Evolutionary conservation across 768 basidiomycete species (phyloP), one percentile per base, ranked within the genome.

Genomic region (Clitopilus passeckerianus): DNA sequence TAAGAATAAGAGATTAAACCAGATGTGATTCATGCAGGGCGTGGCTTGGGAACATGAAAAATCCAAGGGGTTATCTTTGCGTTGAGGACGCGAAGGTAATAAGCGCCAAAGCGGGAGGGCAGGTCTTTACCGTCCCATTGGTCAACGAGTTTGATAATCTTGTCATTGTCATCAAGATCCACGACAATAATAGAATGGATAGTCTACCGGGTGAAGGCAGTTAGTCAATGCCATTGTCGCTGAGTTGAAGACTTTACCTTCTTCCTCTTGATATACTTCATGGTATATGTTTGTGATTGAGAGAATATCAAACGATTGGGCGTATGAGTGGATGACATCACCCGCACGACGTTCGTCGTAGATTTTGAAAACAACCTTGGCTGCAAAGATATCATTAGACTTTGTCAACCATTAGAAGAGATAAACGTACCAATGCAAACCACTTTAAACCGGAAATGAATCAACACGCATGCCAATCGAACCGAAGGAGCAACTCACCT

Each of bases 81-180:
- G 63, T 80, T 82, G 34, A 80, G 43, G 34, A 74, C 71, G 46
- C 86, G 79, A 55, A 87, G 69, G 34, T 78, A 68, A 35, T 76
- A 67, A 10, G 79, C 71, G 22, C 81, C 83, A 66, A 76, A 82
- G 60, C 76, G 70, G 0, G 73, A 75, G 16, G 85, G 81, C 22
- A 80, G 71, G 16, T 81, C 78, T 46, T 80, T 74, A 23, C 87
- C 87, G 41, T 78, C 69, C 82, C 86, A 85, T 63, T 84, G 80
- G 60, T 89, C 86, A 34, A 81, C 74, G 59, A 89, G 68, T 30
- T 75, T 75, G 5, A 78, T 70, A 54, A 90, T 87, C 72, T 79
- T 85, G 59, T 85, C 80, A 52, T 86, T 71, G 4, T 86, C 85
- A 65, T 89, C 86, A 56, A 90, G 70, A 61, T 89, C 86, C 5